Base-by-base conservation (phyloP, 768 basidiomycete genomes). In the Neoboletus brunneissimus region DNA sequence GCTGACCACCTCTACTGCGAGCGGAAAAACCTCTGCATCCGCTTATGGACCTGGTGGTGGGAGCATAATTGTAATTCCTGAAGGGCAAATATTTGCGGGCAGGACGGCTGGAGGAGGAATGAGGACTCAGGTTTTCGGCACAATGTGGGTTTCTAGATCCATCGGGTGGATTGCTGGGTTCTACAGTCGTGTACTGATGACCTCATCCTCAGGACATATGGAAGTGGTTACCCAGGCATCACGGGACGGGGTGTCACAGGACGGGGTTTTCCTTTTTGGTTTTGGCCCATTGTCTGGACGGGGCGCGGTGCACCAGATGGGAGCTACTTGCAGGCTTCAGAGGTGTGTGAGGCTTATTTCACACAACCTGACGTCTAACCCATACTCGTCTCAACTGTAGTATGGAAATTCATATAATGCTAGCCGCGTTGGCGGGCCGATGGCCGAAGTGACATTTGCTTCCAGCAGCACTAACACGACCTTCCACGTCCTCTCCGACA, bases 201-300 rank as follows among this genome's bases (percentile, higher is more conserved):
- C 15, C 18, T 44, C 48, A 57, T 43, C 5, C 52, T 1, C 53
- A 86, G 84, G 31, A 56, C 64, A 4, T 87, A 86, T 57, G 86
- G 85, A 7, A 86, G 83, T 58, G 86, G 86, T 3, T 87, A 87
- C 62, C 85, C 85, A 35, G 81, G 81, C 1, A 25, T 75, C 5
- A 3, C 63, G 4, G 72, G 73, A 8, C 74, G 75, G 4, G 83
- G 84, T 15, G 81, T 84, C 18, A 43, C 59, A 0, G 77, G 78
- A 0, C 76, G 77, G 0, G 76, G 75, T 3, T 87, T 88, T 64
- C 87, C 87, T 0, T 88, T 84, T 65, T 76, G 76, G 58, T 88
- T 79, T 71, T 88, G 86, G 85, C 86, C 86, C 8, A 41, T 87
- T 11, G 76, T 77, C 1, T 87, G 82, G 81, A 73, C 71, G 3